A percentile compares a stretch with the other conserved stretches of the same genome.
phyloP scores from a whole-genome alignment of 805 yeast genomes.

The Cyberlindnera xishuangbannaensis region DNA sequence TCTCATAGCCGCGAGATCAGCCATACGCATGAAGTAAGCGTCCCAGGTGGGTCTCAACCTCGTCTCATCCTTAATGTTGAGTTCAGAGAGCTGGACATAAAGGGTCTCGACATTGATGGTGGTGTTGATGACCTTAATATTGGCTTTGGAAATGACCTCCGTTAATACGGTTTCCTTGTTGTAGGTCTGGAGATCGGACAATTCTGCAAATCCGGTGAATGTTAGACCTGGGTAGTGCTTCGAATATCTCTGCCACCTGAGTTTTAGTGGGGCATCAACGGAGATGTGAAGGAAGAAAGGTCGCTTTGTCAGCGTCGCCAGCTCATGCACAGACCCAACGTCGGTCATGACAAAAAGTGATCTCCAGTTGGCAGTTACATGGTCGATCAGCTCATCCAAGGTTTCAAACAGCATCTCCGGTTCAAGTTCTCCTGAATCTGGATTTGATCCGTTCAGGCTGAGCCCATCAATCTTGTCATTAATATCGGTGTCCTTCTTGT shows the following conservation, averaged over 20 bases:
- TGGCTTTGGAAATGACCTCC: constrained; percentile 41
- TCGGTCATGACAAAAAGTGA: constrained; percentile 53
- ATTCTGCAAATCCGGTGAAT: constrained; percentile 32
- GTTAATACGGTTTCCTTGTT: constrained; percentile 28
- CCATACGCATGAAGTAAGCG: constrained; percentile 87
- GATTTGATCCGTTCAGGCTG: constrained; percentile 9
- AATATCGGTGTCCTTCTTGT: constrained; percentile 10
- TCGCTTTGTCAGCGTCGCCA: constrained; percentile 49
- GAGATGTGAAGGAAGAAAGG: constrained; percentile 83
- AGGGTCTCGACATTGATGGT: constrained; percentile 32
- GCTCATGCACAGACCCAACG: constrained; percentile 36
- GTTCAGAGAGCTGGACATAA: constrained; percentile 31
- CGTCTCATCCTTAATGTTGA: constrained; percentile 43
- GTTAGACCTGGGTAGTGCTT: constrained; percentile 24
- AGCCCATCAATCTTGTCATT: constrained; percentile 12
- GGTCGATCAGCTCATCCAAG: constrained; percentile 44
- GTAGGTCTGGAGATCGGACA: constrained; percentile 31
- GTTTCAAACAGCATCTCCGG: constrained; percentile 31
- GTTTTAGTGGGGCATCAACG: constrained; percentile 62
- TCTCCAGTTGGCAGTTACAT: constrained; percentile 64
- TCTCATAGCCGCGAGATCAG: constrained; percentile 87
- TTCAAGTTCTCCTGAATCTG: constrained; percentile 12
- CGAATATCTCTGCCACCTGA: constrained; percentile 33
- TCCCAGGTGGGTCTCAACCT: constrained; percentile 94
- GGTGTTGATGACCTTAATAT: constrained; percentile 53